Conservation (phyloP, 805 yeast genomes). For the Candida suzukii region DNA sequence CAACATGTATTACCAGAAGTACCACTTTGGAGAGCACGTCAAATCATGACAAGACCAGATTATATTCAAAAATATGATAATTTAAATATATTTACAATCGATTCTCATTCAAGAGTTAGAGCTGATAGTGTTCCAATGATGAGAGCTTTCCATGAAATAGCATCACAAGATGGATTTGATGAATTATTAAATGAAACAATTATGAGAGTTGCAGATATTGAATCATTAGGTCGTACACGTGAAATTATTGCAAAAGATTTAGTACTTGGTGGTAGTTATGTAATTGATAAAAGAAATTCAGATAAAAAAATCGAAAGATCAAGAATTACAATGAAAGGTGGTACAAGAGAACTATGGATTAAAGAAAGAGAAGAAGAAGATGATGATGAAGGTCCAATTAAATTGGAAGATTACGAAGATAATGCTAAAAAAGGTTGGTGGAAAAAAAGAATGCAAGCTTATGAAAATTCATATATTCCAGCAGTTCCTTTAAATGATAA, state of each 20-base stretch:
- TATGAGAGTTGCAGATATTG: constrained; percentile 67
- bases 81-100: constrained; percentile 72
- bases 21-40: constrained; percentile 80
- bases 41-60: constrained; percentile 80
- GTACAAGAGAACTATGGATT: constrained; percentile 10
- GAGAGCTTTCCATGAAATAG: constrained; percentile 81
- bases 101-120: constrained; percentile 61
- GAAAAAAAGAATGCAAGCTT: constrained; percentile 35
- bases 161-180: constrained; percentile 63
- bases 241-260: constrained; percentile 71
- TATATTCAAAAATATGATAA: constrained; percentile 71
- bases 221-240: constrained; percentile 69
- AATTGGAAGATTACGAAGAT: constrained; percentile 27
- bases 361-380: constrained; percentile 12
- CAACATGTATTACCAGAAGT: constrained; percentile 61
- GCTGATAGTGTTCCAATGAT: constrained; percentile 87
- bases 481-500: background rate
- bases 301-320: background rate
- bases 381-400: constrained; percentile 11
- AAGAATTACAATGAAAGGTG: constrained; percentile 10
- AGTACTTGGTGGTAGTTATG: constrained; percentile 41
- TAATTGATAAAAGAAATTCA: constrained; percentile 16
- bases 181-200: constrained; percentile 57
- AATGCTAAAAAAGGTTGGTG: constrained; percentile 37
- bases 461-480: constrained; percentile 3